Evolutionary conservation across 352 stramenopile species (phyloP), one percentile per base, ranked within the genome.

Genomic region (Phytophthora fragariae): DNA sequence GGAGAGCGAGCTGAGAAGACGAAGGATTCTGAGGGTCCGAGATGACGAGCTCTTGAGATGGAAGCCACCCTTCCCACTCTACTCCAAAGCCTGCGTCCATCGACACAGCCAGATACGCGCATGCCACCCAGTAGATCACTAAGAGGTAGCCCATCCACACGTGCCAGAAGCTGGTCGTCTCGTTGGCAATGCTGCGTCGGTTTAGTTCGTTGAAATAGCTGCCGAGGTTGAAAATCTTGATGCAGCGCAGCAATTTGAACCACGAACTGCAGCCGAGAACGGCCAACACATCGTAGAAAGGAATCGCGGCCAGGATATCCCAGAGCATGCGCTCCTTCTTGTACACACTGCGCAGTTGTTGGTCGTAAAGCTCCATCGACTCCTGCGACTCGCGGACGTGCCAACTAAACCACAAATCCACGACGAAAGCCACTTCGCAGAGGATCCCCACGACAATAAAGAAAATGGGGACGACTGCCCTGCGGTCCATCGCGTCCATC

Each of bases 131-230:
- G 50, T 90, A 93, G 61, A 92, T 88, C 10, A 75, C 59, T 11
- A 91, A 49, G 27, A 82, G 41, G 24, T 93, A 93, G 9, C 90
- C 56, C 50, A 88, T 24, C 61, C 76, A 85, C 27, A 92, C 78
- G 27, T 77, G 78, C 55, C 72, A 78, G 56, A 92, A 84, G 27
- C 83, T 77, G 29, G 86, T 83, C 41, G 76, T 54, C 63, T 93
- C 81, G 57, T 81, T 82, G 11, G 69, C 73, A 14, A 91, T 72
- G 24, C 77, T 91, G 5, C 80, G 78, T 2, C 86, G 81, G 57
- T 91, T 86, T n/a, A 89, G 67, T 62, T 92, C 84, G 29, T 81
- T 69, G 61, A 91, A 70, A 50, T 91, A 91, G 29, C 57, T 72
- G 2, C 76, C 68, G 5, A 91, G 63, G 60, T 92, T 90, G 52